Conservation (phyloP, 495 filamentous ascomycete species). For the Penicillium nucicola region DNA sequence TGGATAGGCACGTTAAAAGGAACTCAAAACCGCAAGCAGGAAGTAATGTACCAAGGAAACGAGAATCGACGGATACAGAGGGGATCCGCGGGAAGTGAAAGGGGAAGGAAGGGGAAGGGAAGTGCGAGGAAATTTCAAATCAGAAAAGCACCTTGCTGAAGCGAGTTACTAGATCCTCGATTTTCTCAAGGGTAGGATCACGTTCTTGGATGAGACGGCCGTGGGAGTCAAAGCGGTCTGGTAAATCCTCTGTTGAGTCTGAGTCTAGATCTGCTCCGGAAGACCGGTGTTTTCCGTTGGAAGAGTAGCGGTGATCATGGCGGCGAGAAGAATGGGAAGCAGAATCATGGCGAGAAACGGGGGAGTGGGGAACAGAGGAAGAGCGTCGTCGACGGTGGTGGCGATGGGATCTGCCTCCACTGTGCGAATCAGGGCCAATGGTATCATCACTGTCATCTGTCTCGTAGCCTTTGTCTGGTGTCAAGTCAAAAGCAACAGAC, state of each 20-base stretch:
- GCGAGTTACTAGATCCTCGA: slow-evolving; percentile 38
- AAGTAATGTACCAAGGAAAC: background rate
- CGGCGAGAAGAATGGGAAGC: slow-evolving; percentile 1
- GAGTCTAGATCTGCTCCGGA: slow-evolving; percentile 27
- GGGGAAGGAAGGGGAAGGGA: background rate
- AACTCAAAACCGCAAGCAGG: background rate
- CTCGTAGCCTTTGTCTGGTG: slow-evolving; percentile 35
- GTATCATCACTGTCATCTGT: slow-evolving; percentile 45
- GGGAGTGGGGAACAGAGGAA: slow-evolving; percentile 21
- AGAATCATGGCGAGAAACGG: background rate
- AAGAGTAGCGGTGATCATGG: slow-evolving; percentile 1
- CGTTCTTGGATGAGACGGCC: slow-evolving; percentile 47
- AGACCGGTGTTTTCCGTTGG: slow-evolving; percentile 5
- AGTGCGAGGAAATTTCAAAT: too few species aligned
- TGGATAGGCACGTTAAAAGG: background rate
- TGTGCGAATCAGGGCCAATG: slow-evolving; percentile 18
- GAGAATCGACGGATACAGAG: background rate
- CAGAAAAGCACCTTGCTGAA: slow-evolving; percentile 26
- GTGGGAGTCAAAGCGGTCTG: slow-evolving; percentile 62
- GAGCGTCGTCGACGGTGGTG: slow-evolving; percentile 28
- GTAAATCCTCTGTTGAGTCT: slow-evolving; percentile 53
- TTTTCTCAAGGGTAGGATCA: slow-evolving; percentile 31
- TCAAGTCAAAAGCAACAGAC: slow-evolving; percentile 37
- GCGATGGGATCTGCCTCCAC: slow-evolving; percentile 8
- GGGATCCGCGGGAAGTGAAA: too few species aligned